Conservation (phyloP, 306 rosid species). For the Calophaca sinica region DNA sequence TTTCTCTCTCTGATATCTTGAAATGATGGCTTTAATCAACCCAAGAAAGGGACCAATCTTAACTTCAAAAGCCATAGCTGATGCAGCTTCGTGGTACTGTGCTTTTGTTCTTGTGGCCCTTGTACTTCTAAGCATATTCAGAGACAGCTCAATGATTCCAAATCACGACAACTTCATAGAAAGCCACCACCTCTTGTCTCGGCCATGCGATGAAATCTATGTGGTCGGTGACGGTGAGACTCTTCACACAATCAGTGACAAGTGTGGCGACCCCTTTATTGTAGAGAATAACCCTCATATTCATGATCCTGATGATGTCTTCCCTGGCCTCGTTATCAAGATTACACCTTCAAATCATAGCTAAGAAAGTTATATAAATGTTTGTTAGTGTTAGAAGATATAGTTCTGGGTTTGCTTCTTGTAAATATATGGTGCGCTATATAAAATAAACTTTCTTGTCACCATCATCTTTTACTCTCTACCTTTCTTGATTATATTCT, state of each 20-base stretch:
- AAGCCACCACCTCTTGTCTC: not conserved
- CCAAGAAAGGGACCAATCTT: slow-evolving; percentile 3
- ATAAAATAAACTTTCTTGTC: not conserved
- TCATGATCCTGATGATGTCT: slow-evolving; percentile 59
- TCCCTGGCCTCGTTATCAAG: slow-evolving; percentile 51
- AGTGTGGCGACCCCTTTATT: slow-evolving; percentile 63
- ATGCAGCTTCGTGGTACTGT: slow-evolving; percentile 60
- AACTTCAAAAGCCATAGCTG: slow-evolving; percentile 40
- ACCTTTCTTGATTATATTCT: slow-evolving; percentile 21
- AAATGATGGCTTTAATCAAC: slow-evolving; percentile 38
- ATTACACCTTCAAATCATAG: slow-evolving; percentile 24
- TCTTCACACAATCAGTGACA: slow-evolving; percentile 60
- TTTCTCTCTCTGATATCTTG: not conserved
- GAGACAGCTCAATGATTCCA: slow-evolving; percentile 20
- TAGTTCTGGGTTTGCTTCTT: not conserved
- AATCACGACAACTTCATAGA: slow-evolving; percentile 10
- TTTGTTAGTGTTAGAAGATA: not conserved
- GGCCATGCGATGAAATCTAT: slow-evolving; percentile 63
- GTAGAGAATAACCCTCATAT: slow-evolving; percentile 70
- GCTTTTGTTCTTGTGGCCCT: slow-evolving; percentile 49
- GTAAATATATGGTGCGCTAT: not conserved
- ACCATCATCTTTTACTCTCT: not conserved
- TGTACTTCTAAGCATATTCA: slow-evolving; percentile 36
- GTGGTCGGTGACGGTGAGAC: slow-evolving; percentile 67
- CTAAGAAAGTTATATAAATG: not conserved